A percentile compares a stretch with the other conserved stretches of the same genome.
phyloP scores from a whole-genome alignment of 1,284 basidiomycete genomes.

The Flammula alnicola region DNA sequence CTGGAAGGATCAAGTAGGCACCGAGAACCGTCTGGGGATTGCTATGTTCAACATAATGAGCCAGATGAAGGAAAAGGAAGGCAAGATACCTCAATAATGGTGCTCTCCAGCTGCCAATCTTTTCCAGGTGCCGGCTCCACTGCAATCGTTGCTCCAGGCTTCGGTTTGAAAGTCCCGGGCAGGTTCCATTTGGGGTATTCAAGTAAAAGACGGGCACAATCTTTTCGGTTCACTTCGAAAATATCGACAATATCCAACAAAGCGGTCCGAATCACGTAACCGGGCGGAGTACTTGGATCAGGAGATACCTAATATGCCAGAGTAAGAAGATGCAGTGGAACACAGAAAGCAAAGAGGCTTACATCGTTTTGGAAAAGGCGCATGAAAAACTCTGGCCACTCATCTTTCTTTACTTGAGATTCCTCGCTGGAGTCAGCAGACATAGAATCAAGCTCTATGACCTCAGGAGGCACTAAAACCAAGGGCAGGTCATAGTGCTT shows the following conservation, averaged over 20 bases:
- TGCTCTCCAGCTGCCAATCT: slow-evolving; percentile 81
- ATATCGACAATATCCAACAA: slow-evolving; percentile 88
- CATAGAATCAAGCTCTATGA: slow-evolving; percentile 76
- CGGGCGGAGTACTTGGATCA: slow-evolving; percentile 69
- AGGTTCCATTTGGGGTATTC: slow-evolving; percentile 88
- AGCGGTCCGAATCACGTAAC: slow-evolving; percentile 81
- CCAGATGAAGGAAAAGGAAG: slow-evolving; percentile 11
- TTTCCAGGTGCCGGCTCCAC: slow-evolving; percentile 58
- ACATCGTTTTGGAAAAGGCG: slow-evolving; percentile 84
- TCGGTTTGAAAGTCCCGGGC: slow-evolving; percentile 83
- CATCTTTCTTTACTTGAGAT: slow-evolving; percentile 73
- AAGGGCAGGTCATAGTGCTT: slow-evolving; percentile 73
- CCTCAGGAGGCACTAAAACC: slow-evolving; percentile 87
- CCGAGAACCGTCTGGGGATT: slow-evolving; percentile 70
- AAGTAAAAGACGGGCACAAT: slow-evolving; percentile 86
- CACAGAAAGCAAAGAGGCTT: slow-evolving; percentile 29
- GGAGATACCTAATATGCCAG: slow-evolving; percentile 69
- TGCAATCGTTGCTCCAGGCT: slow-evolving; percentile 55
- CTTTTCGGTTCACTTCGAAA: slow-evolving; percentile 96
- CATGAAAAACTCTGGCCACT: slow-evolving; percentile 76
- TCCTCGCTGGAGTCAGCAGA: slow-evolving; percentile 67
- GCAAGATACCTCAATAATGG: slow-evolving; percentile 82
- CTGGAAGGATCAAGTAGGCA: slow-evolving; percentile 78
- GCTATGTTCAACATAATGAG: slow-evolving; percentile 2
- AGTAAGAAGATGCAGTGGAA: neutral